Conservation (phyloP, 768 basidiomycete species). For the Boletellus sp. region DNA sequence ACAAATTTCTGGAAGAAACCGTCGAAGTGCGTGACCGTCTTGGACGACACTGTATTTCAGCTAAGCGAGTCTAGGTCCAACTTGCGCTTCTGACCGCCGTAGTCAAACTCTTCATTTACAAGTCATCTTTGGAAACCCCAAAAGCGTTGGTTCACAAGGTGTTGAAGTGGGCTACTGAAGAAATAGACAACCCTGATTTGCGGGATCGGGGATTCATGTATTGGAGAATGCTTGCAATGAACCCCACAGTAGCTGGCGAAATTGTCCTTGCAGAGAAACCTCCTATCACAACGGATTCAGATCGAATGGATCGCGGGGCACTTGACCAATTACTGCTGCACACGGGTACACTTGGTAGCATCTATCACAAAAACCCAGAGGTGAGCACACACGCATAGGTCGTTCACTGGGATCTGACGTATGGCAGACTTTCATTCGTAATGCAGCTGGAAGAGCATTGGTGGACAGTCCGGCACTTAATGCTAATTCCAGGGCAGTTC, state of each 20-base stretch:
- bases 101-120: constrained; percentile 94
- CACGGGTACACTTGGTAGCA: constrained; percentile 90
- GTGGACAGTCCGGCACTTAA: constrained; percentile 89
- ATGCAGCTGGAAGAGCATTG: constrained; percentile 78
- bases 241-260: constrained; percentile 82
- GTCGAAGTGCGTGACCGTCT: constrained; percentile 61
- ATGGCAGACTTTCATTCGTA: constrained; percentile 85
- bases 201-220: constrained; percentile 99
- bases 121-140: constrained; percentile 74
- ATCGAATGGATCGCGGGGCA: constrained; percentile 94
- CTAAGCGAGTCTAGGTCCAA: constrained; percentile 65
- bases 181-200: constrained; percentile 96
- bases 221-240: constrained; percentile 94
- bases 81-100: constrained; percentile 89
- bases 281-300: constrained; percentile 95
- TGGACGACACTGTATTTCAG: neutral
- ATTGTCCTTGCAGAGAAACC: constrained; percentile 94
- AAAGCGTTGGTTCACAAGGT: constrained; percentile 93
- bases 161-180: constrained; percentile 95
- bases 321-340: constrained; percentile 93
- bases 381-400: constrained; percentile 35
- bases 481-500: constrained; percentile 66
- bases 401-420: constrained; percentile 9
- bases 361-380: constrained; percentile 98
- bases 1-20: constrained; percentile 89